A percentile compares a stretch with the other conserved stretches of the same genome.
Evolutionary conservation across 1,284 basidiomycete genomes (phyloP).

Genomic region (Puccinia horiana): DNA sequence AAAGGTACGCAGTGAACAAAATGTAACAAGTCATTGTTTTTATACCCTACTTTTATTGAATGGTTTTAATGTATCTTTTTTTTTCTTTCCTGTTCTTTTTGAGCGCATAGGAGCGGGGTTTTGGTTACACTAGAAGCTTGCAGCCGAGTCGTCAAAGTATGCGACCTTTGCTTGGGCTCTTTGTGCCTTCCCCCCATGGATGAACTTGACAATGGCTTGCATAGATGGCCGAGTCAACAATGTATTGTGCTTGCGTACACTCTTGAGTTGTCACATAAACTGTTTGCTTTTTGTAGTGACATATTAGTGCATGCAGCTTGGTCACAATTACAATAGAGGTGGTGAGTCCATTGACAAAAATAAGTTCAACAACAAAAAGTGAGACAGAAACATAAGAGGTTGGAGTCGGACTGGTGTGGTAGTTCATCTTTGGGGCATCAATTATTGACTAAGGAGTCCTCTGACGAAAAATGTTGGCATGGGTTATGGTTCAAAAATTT

Average conservation of each 20-base stretch:
- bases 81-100: neutral
- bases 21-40: neutral
- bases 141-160: slow-evolving; percentile 17
- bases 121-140: slow-evolving; percentile 18
- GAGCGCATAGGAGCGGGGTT: slow-evolving; percentile 1
- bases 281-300: neutral
- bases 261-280: neutral
- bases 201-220: slow-evolving; percentile 27
- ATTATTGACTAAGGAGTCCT: too few species aligned
- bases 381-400: too few species aligned
- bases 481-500: too few species aligned
- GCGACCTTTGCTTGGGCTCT: slow-evolving; percentile 17
- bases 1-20: slow-evolving; percentile 25
- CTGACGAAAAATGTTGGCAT: too few species aligned
- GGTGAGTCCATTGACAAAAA: too few species aligned
- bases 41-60: neutral
- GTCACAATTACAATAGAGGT: slow-evolving; percentile 21
- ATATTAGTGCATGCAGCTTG: neutral
- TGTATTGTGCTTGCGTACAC: slow-evolving; percentile 32
- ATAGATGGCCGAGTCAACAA: slow-evolving; percentile 37
- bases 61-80: neutral
- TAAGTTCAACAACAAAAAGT: too few species aligned
- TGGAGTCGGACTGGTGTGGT: too few species aligned
- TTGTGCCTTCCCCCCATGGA: neutral
- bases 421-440: too few species aligned